Evolutionary conservation across 352 stramenopile genomes (phyloP), one percentile per base, ranked within the genome.

Genomic region (Globisporangium abappressorium): DNA sequence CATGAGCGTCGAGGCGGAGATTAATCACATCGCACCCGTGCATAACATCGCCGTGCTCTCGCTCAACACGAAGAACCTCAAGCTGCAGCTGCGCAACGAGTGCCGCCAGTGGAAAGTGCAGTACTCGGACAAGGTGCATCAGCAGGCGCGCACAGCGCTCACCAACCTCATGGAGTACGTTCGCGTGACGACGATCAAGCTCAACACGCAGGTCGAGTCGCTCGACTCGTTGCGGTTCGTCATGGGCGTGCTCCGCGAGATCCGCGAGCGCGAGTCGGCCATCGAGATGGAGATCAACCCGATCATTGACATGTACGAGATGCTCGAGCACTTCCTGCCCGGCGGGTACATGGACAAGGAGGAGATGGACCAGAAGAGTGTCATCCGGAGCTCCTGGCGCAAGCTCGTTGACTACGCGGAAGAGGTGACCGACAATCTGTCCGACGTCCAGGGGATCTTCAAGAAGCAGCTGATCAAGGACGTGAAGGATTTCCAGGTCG

Each of bases 381-480:
- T 97, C 1, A 72, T 98, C 28, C 84, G 87, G 5, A 81, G 80
- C 24, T 82, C 78, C 15, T 98, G 93, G 92, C 77, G 82, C 6
- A 95, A 93, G 58, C 80, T 98, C 9, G 84, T 97, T 0, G 90
- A 97, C 55, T 88, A 94, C 46, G 91, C 89, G 3, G 93, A 98
- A 66, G 85, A 92, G 57, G 86, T 98, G 34, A 95, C 89, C 2
- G 89, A 98, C 70, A 85, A 83, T 43, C 70, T 98, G 0, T 89
- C 77, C 5, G 80, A 92, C 18, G 78, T 98, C 5, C 91, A 97
- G 59, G 90, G 85, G 41, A 77, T 77, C 4, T 98, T 97, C 68
- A 98, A 97, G 73, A 97, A 96, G 71, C 85, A 97, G 66, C 75
- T 98, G 0, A 78, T 96, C 22, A 88, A 89, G 51, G 90, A 97